These are phyloP conservation scores for Pseudoturritis turrita DNA, from an alignment of 345 rosid species.

Conservation along the genomic window DNA sequence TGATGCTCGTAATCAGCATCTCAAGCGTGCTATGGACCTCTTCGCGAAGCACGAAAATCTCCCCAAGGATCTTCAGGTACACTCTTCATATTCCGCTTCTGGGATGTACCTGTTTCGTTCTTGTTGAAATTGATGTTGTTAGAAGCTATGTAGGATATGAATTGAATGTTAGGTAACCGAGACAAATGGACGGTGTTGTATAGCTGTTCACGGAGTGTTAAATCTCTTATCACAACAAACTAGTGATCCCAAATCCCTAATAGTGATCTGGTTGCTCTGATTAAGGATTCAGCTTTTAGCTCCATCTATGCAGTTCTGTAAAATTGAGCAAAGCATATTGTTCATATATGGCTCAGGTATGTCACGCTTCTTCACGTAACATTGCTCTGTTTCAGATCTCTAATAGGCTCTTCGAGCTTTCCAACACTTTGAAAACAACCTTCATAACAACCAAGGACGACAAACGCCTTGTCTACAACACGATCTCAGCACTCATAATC, in stretches of 20 bases:
- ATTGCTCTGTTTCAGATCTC: conserved; percentile 60
- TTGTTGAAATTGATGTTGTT: background rate
- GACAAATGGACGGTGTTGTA: no score
- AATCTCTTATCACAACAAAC: no score
- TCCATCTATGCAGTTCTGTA: background rate
- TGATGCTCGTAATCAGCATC: conserved; percentile 77
- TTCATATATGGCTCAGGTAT: no score
- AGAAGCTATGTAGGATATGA: background rate
- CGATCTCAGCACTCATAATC: conserved; percentile 49
- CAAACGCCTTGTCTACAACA: conserved; percentile 67
- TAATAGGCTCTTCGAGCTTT: conserved; percentile 81
- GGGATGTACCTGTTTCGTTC: background rate
- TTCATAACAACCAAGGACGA: conserved; percentile 85
- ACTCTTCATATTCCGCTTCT: background rate
- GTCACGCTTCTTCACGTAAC: no score
- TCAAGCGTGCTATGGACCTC: conserved; percentile 86
- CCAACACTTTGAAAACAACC: conserved; percentile 76
- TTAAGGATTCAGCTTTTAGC: background rate
- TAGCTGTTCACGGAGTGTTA: no score
- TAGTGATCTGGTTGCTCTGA: conserved; percentile 11
- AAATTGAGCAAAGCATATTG: background rate
- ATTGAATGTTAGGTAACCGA: background rate
- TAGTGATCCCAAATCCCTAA: no score
- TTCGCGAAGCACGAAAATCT: conserved; percentile 85
- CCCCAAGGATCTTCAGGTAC: conserved; percentile 58